These are phyloP conservation scores for Gastrodia elata DNA, from an alignment of 106 monocot genomes.

Conservation along the genomic window DNA sequence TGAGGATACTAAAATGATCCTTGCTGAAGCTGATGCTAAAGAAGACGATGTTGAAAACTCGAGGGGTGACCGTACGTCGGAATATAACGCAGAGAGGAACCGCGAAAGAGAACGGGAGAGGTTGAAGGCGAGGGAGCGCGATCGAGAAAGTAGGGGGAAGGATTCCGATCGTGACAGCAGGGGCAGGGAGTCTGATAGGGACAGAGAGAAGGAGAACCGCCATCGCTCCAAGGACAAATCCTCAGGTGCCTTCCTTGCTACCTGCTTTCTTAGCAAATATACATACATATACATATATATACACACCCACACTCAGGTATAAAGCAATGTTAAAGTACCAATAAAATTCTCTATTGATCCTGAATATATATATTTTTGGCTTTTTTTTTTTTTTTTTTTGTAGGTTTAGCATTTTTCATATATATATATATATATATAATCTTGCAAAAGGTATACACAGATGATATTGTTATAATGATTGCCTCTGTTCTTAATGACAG, in stretches of 20 bases:
- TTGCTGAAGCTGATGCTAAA: constrained; percentile 33
- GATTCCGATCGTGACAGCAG: constrained; percentile 43
- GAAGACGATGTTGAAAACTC: constrained; percentile 32
- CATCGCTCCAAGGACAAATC: constrained; percentile 50
- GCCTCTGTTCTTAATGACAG: constrained; percentile 16
- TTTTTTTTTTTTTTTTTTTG: not conserved
- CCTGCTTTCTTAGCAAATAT: not conserved
- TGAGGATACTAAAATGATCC: constrained; percentile 29
- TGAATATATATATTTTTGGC: not conserved
- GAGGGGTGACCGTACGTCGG: constrained; percentile 33
- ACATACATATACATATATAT: too few relatives aligned
- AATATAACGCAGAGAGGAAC: constrained; percentile 30
- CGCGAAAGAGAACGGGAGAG: constrained; percentile 40
- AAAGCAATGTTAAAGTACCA: too few relatives aligned
- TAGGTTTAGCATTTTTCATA: too few relatives aligned
- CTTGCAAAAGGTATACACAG: too few relatives aligned
- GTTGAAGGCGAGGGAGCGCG: constrained; percentile 35
- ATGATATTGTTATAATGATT: too few relatives aligned
- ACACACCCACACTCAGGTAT: too few relatives aligned
- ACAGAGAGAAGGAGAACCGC: constrained; percentile 39
- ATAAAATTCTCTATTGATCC: too few relatives aligned
- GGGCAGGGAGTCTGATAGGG: constrained; percentile 57
- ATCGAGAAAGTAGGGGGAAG: constrained; percentile 42
- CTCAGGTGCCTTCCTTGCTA: constrained; percentile 34
- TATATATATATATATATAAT: too few relatives aligned